Base-by-base conservation (phyloP, 225 moss, liverwort and hornwort species). In the Lunularia cruciata region DNA sequence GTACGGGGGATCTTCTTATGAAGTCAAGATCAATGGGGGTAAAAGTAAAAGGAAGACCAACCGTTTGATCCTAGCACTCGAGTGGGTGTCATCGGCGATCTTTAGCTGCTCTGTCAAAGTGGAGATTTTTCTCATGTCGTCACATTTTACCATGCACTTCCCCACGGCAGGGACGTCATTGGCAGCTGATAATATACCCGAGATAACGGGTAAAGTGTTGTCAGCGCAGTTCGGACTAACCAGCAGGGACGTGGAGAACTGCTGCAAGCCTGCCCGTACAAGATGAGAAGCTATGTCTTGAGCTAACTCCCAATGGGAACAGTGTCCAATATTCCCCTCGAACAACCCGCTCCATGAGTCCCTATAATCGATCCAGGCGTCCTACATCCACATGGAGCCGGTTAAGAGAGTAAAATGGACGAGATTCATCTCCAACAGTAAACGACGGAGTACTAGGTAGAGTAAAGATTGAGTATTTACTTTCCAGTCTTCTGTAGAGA, bases 221-320 rank as follows among this genome's bases (percentile, higher is more conserved):
- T 76, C 68, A 28, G 2, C 1, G 10, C 55, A 47, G 15, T 33
- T 31, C 13, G 36, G 5, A 6, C 19, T 55, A 6, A 26, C 53
- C 64, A 57, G 59, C 38, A 69, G 65, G 19, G 30, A 42, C 4
- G 48, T 14, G 34, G 73, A 59, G 35, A 52, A 77, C 7, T 55
- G 36, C 42, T 75, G 74, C 9, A 82, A 67, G 65, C 74, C 71
- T 57, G 67, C 19, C 34, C 48, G 35, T 27, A 78, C 82, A 47
- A 82, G 65, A 49, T 82, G 76, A 47, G 77, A 77, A 18, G 77
- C 77, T 30, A 78, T 46, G 54, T 82, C 82, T 37, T 78, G 77
- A 74, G 74, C 46, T 46, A 20, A 40, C 39, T 82, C 82, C 77
- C 77, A 82, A 34, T 61, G 68, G 54, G 49, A 57, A 45, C 77